phyloP scores from a whole-genome alignment of 106 monocot species.

The Acorus gramineus region DNA sequence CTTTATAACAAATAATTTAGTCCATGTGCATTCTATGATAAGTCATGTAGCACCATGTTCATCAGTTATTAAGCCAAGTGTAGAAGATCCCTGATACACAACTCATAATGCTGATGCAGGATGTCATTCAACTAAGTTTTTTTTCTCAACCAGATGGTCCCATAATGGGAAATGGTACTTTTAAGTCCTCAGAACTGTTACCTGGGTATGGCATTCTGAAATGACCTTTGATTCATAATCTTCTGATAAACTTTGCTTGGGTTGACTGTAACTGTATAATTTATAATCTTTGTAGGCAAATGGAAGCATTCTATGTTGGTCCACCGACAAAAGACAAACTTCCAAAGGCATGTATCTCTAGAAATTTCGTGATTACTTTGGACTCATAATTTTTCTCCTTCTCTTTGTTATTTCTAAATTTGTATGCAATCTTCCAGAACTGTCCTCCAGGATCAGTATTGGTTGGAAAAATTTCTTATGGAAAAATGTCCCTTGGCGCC shows the following conservation, averaged over 20 bases:
- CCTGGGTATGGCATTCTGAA: constrained; percentile 46
- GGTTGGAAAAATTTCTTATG: constrained; percentile 79
- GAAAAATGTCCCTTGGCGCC: constrained; percentile 30
- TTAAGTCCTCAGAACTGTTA: constrained; percentile 62
- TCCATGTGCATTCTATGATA: too few species aligned
- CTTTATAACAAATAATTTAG: too few species aligned
- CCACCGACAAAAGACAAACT: constrained; percentile 74
- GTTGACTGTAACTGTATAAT: neutral
- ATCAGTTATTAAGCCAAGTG: too few species aligned
- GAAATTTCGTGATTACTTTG: neutral
- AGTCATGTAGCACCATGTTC: too few species aligned
- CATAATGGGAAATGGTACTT: constrained; percentile 49
- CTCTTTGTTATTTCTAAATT: neutral
- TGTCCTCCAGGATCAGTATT: constrained; percentile 58
- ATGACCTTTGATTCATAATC: too few species aligned
- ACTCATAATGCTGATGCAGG: constrained; percentile 44
- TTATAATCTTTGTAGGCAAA: constrained; percentile 22
- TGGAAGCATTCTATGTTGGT: constrained; percentile 84
- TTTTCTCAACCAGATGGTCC: constrained; percentile 88
- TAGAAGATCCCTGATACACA: too few species aligned
- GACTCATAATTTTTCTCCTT: neutral
- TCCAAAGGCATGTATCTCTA: constrained; percentile 51
- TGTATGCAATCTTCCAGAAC: constrained; percentile 37
- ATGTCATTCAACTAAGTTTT: constrained; percentile 64
- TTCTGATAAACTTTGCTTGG: too few species aligned